These are phyloP conservation scores for Verticillium alfalfae DNA, from an alignment of 2,329 filamentous ascomycete genomes.

Conservation along the genomic window DNA sequence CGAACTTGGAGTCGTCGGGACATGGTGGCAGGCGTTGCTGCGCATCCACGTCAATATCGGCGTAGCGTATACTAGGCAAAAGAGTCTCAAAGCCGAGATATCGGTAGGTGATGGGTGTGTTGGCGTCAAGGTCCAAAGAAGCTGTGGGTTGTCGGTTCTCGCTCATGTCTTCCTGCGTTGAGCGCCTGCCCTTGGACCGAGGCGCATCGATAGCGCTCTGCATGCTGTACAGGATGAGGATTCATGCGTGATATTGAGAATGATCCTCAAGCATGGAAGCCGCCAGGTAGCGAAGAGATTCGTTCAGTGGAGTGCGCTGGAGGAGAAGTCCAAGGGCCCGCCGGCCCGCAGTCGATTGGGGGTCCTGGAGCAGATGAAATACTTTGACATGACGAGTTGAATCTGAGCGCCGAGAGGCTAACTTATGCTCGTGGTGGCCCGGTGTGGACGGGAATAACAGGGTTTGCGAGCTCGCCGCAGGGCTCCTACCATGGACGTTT, in stretches of 20 bases:
- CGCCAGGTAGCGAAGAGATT: too few species aligned
- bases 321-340: neutral
- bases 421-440: neutral
- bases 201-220: neutral
- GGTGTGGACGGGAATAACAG: constrained; percentile 6
- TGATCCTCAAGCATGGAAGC: too few species aligned
- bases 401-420: constrained; percentile 7
- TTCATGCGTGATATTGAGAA: neutral
- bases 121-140: neutral
- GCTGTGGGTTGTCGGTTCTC: neutral
- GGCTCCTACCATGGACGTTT: neutral
- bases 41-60: constrained; percentile 4
- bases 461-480: neutral
- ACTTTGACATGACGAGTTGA: neutral
- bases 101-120: constrained; percentile 25
- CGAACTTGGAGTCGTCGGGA: constrained; percentile 62
- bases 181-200: neutral
- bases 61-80: constrained; percentile 21
- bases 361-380: neutral
- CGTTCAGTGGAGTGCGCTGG: neutral
- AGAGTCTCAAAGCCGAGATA: constrained; percentile 35
- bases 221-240: neutral
- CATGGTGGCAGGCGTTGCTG: constrained; percentile 41
- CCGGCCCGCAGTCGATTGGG: neutral
- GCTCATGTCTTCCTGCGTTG: constrained; percentile 1